Percentiles rank a stretch among this genome's conserved stretches.
These are phyloP conservation scores for Xylariaceae sp. DNA, from an alignment of 2,329 filamentous ascomycete genomes.

Conservation along the genomic window DNA sequence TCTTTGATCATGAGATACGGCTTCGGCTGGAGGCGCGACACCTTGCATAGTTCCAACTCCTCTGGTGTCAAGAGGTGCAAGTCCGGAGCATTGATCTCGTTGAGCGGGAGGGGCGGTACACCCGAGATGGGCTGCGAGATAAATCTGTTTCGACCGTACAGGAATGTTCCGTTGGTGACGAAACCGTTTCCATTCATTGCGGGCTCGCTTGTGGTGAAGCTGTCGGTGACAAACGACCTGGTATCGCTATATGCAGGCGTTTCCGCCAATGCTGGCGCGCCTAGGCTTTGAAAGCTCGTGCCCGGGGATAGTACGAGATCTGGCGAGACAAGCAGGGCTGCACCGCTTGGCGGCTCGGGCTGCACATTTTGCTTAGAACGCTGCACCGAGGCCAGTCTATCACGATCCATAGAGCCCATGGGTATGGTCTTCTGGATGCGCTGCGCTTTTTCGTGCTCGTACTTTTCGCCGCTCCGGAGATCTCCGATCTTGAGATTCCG, in stretches of 20 bases:
- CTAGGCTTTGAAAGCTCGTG: slow-evolving; percentile 26
- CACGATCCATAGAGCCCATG: slow-evolving; percentile 79
- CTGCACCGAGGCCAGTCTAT: slow-evolving; percentile 64
- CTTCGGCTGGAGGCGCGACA: slow-evolving; percentile 82
- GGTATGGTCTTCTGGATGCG: slow-evolving; percentile 65
- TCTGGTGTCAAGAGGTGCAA: slow-evolving; percentile 79
- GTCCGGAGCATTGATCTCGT: slow-evolving; percentile 72
- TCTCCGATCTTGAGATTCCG: slow-evolving; percentile 77
- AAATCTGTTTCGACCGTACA: slow-evolving; percentile 47
- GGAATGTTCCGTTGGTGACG: slow-evolving; percentile 38
- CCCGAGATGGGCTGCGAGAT: slow-evolving; percentile 53
- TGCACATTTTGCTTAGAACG: slow-evolving; percentile 61
- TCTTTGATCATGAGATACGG: slow-evolving; percentile 95
- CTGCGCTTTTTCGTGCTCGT: slow-evolving; percentile 78
- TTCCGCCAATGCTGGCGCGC: slow-evolving; percentile 25
- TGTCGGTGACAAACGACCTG: slow-evolving; percentile 48
- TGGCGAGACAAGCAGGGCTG: slow-evolving; percentile 69
- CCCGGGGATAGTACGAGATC: slow-evolving; percentile 63
- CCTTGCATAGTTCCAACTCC: slow-evolving; percentile 79
- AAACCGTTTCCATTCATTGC: slow-evolving; percentile 17
- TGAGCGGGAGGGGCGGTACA: slow-evolving; percentile 59
- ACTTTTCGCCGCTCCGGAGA: slow-evolving; percentile 81
- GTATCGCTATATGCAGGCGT: slow-evolving; percentile 44
- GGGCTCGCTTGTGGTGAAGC: slow-evolving; percentile 34
- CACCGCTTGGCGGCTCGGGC: slow-evolving; percentile 67